Conservation (phyloP, 1,139 yeast genomes). For the Taiozyma sp. region DNA sequence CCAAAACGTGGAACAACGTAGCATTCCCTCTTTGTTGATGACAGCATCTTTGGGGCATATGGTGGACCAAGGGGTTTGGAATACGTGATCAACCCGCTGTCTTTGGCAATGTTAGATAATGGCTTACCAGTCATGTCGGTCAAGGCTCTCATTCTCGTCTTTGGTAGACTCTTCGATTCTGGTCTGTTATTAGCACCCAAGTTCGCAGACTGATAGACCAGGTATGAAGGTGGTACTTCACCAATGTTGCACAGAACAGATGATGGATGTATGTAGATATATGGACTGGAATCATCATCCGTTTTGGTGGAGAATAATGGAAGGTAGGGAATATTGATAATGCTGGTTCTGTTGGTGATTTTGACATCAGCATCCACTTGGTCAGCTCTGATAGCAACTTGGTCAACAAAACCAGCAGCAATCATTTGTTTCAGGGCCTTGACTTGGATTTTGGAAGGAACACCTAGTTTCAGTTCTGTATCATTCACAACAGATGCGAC, state of each 20-base stretch:
- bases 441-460: conserved; percentile 69
- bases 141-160: conserved; percentile 68
- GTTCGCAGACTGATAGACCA: conserved; percentile 66
- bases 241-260: conserved; percentile 59
- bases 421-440: conserved; percentile 86
- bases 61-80: conserved; percentile 94
- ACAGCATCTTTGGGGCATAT: conserved; percentile 68
- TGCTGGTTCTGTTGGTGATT: conserved; percentile 52
- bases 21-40: conserved; percentile 69
- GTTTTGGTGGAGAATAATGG: conserved; percentile 56
- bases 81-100: conserved; percentile 68
- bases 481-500: conserved; percentile 46
- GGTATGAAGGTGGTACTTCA: conserved; percentile 66
- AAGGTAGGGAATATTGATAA: conserved; percentile 67
- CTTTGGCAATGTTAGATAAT: conserved; percentile 71
- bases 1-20: conserved; percentile 92
- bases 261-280: conserved; percentile 71
- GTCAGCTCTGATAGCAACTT: conserved; percentile 83
- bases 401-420: conserved; percentile 90
- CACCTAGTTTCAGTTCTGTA: conserved; percentile 53
- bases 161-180: conserved; percentile 31
- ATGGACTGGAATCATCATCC: conserved; percentile 41
- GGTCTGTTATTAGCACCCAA: conserved; percentile 37
- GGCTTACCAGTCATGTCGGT: conserved; percentile 76
- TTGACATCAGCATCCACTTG: conserved; percentile 58